A percentile compares a stretch with the other conserved stretches of the same genome.
phyloP scores from a whole-genome alignment of 1,284 basidiomycete genomes.

The Boletus sp. region DNA sequence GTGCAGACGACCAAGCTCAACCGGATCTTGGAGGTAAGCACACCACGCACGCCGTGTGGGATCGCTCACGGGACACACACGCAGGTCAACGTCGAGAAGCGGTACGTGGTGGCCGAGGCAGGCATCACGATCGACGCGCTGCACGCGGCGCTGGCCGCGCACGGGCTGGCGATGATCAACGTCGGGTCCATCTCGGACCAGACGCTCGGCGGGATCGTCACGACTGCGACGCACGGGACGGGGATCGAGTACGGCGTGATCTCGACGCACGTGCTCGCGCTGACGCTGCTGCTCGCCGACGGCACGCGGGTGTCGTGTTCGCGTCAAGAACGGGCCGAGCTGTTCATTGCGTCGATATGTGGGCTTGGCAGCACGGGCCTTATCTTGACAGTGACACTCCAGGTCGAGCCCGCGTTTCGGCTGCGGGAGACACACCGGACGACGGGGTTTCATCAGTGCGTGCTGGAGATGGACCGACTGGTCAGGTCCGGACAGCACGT shows the following conservation, averaged over 20 bases:
- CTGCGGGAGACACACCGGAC: conserved; percentile 79
- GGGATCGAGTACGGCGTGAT: conserved; percentile 84
- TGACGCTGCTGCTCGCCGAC: conserved; percentile 77
- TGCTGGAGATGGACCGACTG: conserved; percentile 59
- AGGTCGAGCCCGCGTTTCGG: conserved; percentile 84
- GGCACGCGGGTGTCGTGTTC: conserved; percentile 74
- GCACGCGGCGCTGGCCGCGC: conserved; percentile 67
- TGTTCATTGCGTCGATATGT: conserved; percentile 93
- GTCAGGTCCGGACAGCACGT: conserved; percentile 80
- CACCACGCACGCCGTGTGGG: conserved; percentile 6
- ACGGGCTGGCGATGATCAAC: conserved; percentile 86
- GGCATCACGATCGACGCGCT: conserved; percentile 82
- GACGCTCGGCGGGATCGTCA: conserved; percentile 91
- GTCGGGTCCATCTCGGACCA: conserved; percentile 98
- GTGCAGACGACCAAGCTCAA: conserved; percentile 75
- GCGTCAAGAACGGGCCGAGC: conserved; percentile 63
- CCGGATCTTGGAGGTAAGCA: conserved; percentile 67
- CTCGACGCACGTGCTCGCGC: conserved; percentile 78
- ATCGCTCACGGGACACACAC: neutral
- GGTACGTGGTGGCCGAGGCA: conserved; percentile 72
- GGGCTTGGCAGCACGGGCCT: conserved; percentile 94
- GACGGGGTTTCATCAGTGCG: conserved; percentile 66
- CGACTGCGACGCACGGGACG: conserved; percentile 95
- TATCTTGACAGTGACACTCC: conserved; percentile 78
- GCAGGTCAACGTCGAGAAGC: conserved; percentile 75